These are phyloP conservation scores for Alternaria gaisen DNA, from an alignment of 2,329 filamentous ascomycete species.

Conservation along the genomic window DNA sequence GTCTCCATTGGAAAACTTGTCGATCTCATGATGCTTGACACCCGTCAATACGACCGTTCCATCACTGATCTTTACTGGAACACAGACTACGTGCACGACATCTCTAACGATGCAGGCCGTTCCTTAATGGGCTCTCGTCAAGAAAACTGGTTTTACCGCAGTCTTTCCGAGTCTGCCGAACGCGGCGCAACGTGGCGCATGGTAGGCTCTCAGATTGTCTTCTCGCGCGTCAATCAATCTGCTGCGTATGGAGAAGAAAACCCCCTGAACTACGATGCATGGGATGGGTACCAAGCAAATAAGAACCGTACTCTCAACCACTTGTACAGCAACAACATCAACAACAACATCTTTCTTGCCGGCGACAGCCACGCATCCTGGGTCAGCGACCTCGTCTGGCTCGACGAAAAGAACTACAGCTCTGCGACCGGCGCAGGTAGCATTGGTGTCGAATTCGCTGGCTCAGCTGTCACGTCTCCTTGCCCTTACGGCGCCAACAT, in stretches of 20 bases:
- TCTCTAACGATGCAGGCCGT: constrained; percentile 72
- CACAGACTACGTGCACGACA: constrained; percentile 67
- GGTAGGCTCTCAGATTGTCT: constrained; percentile 75
- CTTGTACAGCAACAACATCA: constrained; percentile 72
- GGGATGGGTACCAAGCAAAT: constrained; percentile 74
- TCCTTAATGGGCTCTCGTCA: constrained; percentile 76
- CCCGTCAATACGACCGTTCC: constrained; percentile 54
- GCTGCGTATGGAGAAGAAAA: constrained; percentile 55
- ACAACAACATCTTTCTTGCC: constrained; percentile 76
- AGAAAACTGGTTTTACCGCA: constrained; percentile 69
- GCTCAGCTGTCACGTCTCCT: constrained; percentile 70
- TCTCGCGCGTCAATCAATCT: constrained; percentile 65
- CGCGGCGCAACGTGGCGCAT: constrained; percentile 76
- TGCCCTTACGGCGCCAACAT: constrained; percentile 68
- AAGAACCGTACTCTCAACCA: constrained; percentile 74
- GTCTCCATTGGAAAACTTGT: constrained; percentile 53
- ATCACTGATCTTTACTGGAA: constrained; percentile 64
- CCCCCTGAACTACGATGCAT: constrained; percentile 65
- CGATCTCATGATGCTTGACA: constrained; percentile 56
- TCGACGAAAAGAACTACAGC: constrained; percentile 54
- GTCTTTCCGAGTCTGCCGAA: constrained; percentile 65
- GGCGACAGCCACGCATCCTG: constrained; percentile 76
- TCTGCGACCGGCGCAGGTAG: constrained; percentile 50
- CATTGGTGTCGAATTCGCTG: constrained; percentile 64
- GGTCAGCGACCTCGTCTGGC: constrained; percentile 57